Evolutionary conservation across 371 early-diverging fungal genomes (phyloP).

Genomic region (Mortierella sp.): DNA sequence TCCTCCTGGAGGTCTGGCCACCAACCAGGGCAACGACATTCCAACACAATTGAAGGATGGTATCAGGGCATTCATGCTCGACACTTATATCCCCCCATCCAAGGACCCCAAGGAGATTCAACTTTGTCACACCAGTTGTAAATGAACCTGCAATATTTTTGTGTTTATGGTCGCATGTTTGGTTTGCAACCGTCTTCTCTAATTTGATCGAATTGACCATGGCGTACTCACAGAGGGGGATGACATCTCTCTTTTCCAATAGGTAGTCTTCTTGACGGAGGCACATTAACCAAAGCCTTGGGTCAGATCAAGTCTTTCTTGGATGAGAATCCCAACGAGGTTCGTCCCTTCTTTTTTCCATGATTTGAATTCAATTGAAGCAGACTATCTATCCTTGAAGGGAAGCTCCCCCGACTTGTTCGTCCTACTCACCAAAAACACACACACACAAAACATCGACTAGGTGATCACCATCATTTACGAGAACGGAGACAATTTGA

Average conservation of each 20-base stretch:
- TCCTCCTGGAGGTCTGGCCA: constrained; percentile 59
- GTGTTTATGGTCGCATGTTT: too few relatives aligned
- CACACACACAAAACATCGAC: background rate
- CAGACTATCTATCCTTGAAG: too few relatives aligned
- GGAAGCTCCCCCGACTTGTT: too few relatives aligned
- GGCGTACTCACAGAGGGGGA: too few relatives aligned
- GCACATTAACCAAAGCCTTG: constrained; percentile 63
- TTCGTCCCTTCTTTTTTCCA: background rate
- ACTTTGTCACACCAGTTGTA: constrained; percentile 76
- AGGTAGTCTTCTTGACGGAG: constrained; percentile 65
- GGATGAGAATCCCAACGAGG: constrained; percentile 70
- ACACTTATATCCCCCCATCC: constrained; percentile 57
- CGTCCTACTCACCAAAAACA: too few relatives aligned
- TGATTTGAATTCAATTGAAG: too few relatives aligned
- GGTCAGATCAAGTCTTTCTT: constrained; percentile 63
- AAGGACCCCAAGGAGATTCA: constrained; percentile 56
- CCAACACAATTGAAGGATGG: constrained; percentile 75
- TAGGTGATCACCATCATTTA: constrained; percentile 74
- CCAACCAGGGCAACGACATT: constrained; percentile 74
- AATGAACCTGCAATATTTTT: background rate
- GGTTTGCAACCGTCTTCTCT: too few relatives aligned
- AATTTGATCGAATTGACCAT: too few relatives aligned
- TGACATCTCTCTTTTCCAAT: background rate
- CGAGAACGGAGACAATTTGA: constrained; percentile 69
- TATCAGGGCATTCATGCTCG: constrained; percentile 80